Conservation (phyloP, 225 moss, liverwort and hornwort genomes). For the Bryum argenteum region DNA sequence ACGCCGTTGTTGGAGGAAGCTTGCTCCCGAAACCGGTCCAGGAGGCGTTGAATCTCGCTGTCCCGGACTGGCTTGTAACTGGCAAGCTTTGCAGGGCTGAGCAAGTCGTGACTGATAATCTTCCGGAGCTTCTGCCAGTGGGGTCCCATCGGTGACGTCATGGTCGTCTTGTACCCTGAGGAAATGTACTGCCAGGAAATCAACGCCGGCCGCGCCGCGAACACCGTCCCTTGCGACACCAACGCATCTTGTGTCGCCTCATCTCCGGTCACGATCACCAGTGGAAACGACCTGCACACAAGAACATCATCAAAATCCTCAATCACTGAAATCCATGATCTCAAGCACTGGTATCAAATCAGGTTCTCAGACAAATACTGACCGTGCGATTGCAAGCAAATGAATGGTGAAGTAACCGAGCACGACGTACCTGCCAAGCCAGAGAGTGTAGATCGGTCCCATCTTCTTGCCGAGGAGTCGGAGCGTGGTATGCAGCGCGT, state of each 20-base stretch:
- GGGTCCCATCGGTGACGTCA: slow-evolving; percentile 42
- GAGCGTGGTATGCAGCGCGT: slow-evolving; percentile 36
- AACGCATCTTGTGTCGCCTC: slow-evolving; percentile 51
- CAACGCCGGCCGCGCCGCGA: slow-evolving; percentile 48
- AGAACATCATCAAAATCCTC: no score
- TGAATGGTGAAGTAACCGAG: no score
- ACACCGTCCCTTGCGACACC: slow-evolving; percentile 37
- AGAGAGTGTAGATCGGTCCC: slow-evolving; percentile 62
- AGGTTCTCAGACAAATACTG: no score
- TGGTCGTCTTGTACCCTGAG: slow-evolving; percentile 45
- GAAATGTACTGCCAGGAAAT: slow-evolving; percentile 57
- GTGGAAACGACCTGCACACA: slow-evolving; percentile 30
- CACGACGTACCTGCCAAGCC: slow-evolving; percentile 40
- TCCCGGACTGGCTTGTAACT: slow-evolving; percentile 49
- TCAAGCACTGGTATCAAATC: no score
- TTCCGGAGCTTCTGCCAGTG: slow-evolving; percentile 55
- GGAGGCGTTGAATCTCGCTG: slow-evolving; percentile 36
- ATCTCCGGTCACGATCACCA: slow-evolving; percentile 51
- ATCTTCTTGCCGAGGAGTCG: slow-evolving; percentile 39
- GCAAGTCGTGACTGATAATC: slow-evolving; percentile 51
- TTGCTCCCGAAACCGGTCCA: slow-evolving; percentile 12
- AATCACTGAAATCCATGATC: no score
- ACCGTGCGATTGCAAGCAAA: no score
- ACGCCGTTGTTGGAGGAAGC: neutral
- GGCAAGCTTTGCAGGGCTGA: slow-evolving; percentile 40